Evolutionary conservation across 768 basidiomycete genomes (phyloP).

Genomic region (Pulveroboletus sp.): DNA sequence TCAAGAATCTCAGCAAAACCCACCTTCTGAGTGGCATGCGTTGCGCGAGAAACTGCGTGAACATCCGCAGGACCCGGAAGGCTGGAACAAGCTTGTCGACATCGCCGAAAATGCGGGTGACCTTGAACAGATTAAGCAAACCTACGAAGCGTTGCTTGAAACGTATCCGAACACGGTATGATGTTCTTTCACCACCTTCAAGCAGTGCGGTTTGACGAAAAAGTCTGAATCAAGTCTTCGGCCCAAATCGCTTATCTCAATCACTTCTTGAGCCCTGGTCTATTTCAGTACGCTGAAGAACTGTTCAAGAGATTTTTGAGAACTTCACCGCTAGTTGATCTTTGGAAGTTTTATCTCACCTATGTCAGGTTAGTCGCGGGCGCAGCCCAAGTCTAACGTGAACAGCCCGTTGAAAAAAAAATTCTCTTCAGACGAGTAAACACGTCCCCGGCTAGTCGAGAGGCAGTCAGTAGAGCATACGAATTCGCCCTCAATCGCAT

Average conservation of each 20-base stretch:
- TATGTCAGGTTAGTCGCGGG: constrained; percentile 73
- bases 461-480: constrained; percentile 81
- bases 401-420: constrained; percentile 10
- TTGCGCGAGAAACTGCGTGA: constrained; percentile 58
- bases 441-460: constrained; percentile 60
- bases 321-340: constrained; percentile 79
- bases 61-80: constrained; percentile 69
- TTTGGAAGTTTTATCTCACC: constrained; percentile 91
- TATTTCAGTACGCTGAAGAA: constrained; percentile 74
- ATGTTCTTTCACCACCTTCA: constrained; percentile 27
- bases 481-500: constrained; percentile 89
- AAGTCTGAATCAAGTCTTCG: constrained; percentile 49
- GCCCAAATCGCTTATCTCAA: constrained; percentile 83
- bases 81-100: constrained; percentile 73
- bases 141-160: constrained; percentile 78
- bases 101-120: constrained; percentile 75
- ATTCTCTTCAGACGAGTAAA: constrained; percentile 59
- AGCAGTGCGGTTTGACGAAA: constrained; percentile 22
- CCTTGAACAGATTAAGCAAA: constrained; percentile 71
- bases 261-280: constrained; percentile 62
- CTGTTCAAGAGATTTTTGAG: constrained; percentile 87
- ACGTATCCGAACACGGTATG: constrained; percentile 91
- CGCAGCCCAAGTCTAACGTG: constrained; percentile 6
- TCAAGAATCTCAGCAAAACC: constrained; percentile 27
- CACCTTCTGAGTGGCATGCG: constrained; percentile 64